Evolutionary conservation across 2,329 filamentous ascomycete species (phyloP), one percentile per base, ranked within the genome.

Genomic region (Penicillium sp.): DNA sequence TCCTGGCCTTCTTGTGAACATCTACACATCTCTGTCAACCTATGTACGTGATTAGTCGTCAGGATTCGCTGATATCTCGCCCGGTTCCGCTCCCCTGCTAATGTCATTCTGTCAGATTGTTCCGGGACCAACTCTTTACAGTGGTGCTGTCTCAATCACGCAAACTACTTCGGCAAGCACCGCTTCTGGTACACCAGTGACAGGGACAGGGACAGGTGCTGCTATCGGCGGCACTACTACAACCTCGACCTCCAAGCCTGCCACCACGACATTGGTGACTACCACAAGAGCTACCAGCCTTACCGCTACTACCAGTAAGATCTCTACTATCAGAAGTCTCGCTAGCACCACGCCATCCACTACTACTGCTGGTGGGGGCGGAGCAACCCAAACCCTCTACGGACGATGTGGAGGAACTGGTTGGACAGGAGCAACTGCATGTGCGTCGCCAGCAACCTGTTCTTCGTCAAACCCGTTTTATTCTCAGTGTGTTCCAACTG

Each of bases 1-100:
- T 66, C 70, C 81, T 16, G 84, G 84, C 47, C 82, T 87, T 63
- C 60, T 78, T 58, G 74, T 85, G 76, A 81, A 82, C 76, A 78
- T 87, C 70, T 86, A 86, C 77, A 62, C 72, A 25, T 68, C 70
- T 38, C 68, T 79, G 45, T 70, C 66, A 53, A 72, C 64, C 25
- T 84, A 73, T 84, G 85, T 78, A 62, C 71, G 50, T 65, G 66
- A 5, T 27, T n/a, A 3, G 2, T 34, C 19, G 19, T 8, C 16
- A 16, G 15, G 19, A 6, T 5, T 38, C 5, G 27, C 29, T 10
- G 5, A 23, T 27, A 16, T 19, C 31, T 66, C 77, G 43, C 67
- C 62, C 52, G 69, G 60, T 34, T 82, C 82, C 64, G 60, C 5
- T 34, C 11, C 4, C 8, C 19, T 36, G 11, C 29, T 55, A 55